These are phyloP conservation scores for Leccinum disarticulatum DNA, from an alignment of 768 basidiomycete genomes.

Conservation along the genomic window DNA sequence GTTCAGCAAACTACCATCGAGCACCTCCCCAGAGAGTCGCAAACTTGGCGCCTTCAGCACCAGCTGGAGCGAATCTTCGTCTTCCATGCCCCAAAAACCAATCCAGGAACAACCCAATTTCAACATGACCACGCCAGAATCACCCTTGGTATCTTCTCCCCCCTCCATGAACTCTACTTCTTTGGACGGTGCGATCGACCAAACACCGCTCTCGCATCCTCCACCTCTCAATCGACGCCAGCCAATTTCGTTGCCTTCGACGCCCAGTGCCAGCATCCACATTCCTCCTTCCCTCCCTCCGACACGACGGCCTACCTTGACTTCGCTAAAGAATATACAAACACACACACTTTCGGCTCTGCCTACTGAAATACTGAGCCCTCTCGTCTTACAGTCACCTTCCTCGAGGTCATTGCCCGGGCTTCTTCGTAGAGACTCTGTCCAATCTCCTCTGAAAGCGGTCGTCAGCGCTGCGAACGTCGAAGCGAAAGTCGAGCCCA, in stretches of 20 bases:
- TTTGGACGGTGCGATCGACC: slow-evolving; percentile 8
- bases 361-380: slow-evolving; percentile 32
- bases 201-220: slow-evolving; percentile 21
- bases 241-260: slow-evolving; percentile 36
- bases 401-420: slow-evolving; percentile 15
- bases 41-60: not conserved
- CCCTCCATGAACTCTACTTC: slow-evolving; percentile 12
- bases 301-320: slow-evolving; percentile 21
- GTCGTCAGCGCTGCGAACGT: slow-evolving; percentile 13
- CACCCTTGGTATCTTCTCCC: slow-evolving; percentile 16
- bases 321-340: slow-evolving; percentile 27
- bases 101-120: slow-evolving; percentile 2
- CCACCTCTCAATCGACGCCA: slow-evolving; percentile 29
- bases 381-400: slow-evolving; percentile 31
- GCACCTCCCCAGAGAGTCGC: not conserved
- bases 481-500: slow-evolving; percentile 8
- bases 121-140: not conserved
- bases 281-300: slow-evolving; percentile 15
- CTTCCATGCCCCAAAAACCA: not conserved
- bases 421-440: slow-evolving; percentile 25
- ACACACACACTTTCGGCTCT: slow-evolving; percentile 21
- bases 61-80: not conserved
- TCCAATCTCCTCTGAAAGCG: slow-evolving; percentile 26
- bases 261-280: slow-evolving; percentile 26
- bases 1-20: not conserved